A percentile compares a stretch with the other conserved stretches of the same genome.
These are phyloP conservation scores for Thelonectria olida DNA, from an alignment of 2,329 filamentous ascomycete genomes.

Conservation along the genomic window DNA sequence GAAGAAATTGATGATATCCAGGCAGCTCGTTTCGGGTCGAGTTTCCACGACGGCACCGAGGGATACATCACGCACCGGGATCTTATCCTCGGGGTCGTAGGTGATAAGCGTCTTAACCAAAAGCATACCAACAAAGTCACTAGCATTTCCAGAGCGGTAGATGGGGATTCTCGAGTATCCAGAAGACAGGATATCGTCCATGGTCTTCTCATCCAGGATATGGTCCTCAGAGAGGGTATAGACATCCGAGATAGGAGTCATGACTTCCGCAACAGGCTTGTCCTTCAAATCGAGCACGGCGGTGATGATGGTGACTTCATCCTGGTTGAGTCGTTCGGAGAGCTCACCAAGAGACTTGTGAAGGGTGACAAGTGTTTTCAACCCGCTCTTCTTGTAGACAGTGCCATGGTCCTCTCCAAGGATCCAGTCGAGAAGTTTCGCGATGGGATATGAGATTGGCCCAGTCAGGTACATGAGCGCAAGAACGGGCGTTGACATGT, in stretches of 20 bases:
- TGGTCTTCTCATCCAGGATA: slow-evolving; percentile 89
- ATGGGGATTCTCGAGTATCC: slow-evolving; percentile 98
- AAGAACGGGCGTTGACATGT: slow-evolving; percentile 89
- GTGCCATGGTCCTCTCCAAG: slow-evolving; percentile 96
- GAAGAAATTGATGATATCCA: slow-evolving; percentile 99
- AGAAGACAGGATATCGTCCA: slow-evolving; percentile 91
- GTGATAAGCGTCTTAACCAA: slow-evolving; percentile 99
- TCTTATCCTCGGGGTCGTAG: slow-evolving; percentile 94
- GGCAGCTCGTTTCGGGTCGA: slow-evolving; percentile 90
- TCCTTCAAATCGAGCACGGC: slow-evolving; percentile 96
- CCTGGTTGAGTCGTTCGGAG: slow-evolving; percentile 90
- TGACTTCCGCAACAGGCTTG: slow-evolving; percentile 93
- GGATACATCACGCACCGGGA: slow-evolving; percentile 87
- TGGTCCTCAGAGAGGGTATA: slow-evolving; percentile 98
- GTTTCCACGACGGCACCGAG: slow-evolving; percentile 96
- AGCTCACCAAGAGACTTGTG: slow-evolving; percentile 91
- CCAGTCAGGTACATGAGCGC: slow-evolving; percentile 91
- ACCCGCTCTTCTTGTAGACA: slow-evolving; percentile 95
- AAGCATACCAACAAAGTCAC: slow-evolving; percentile 96
- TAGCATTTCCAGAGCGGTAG: slow-evolving; percentile 81
- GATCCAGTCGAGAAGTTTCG: slow-evolving; percentile 92
- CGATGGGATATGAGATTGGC: slow-evolving; percentile 91
- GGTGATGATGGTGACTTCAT: slow-evolving; percentile 98
- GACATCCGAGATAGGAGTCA: slow-evolving; percentile 98
- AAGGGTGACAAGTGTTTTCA: slow-evolving; percentile 95